These are phyloP conservation scores for Nicotiana sylvestris DNA, from an alignment of 257 asterid species.

Conservation along the genomic window DNA sequence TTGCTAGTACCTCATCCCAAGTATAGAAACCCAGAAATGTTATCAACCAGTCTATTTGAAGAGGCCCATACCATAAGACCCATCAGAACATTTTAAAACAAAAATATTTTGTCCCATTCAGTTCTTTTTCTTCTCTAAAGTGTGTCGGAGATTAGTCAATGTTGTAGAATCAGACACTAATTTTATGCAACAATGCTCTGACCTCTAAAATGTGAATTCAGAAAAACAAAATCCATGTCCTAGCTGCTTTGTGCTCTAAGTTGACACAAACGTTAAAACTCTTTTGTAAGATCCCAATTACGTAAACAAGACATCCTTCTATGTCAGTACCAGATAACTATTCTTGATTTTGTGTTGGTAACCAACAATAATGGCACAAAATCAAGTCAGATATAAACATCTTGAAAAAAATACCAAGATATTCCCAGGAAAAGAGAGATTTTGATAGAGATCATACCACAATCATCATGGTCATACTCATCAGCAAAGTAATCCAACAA, in stretches of 20 bases:
- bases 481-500: constrained; percentile 86
- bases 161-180: not conserved
- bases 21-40: not conserved
- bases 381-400: not conserved
- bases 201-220: not conserved
- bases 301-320: not conserved
- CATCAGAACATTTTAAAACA: not conserved
- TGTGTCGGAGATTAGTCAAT: not conserved
- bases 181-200: not conserved
- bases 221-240: not conserved
- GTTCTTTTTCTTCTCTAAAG: not conserved
- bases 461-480: constrained; percentile 38
- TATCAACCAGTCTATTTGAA: not conserved
- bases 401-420: constrained; percentile 2
- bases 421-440: not conserved
- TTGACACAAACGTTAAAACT: not conserved
- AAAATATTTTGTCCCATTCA: not conserved
- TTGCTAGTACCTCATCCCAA: constrained; percentile 7
- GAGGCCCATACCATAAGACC: not conserved
- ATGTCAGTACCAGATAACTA: not conserved
- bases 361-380: constrained; percentile 6
- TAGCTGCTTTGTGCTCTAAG: not conserved
- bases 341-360: not conserved
- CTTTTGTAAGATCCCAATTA: not conserved
- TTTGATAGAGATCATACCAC: constrained; percentile 48